Evolutionary conservation across 352 stramenopile species (phyloP).

Genomic region (Phytophthora brassicae): DNA sequence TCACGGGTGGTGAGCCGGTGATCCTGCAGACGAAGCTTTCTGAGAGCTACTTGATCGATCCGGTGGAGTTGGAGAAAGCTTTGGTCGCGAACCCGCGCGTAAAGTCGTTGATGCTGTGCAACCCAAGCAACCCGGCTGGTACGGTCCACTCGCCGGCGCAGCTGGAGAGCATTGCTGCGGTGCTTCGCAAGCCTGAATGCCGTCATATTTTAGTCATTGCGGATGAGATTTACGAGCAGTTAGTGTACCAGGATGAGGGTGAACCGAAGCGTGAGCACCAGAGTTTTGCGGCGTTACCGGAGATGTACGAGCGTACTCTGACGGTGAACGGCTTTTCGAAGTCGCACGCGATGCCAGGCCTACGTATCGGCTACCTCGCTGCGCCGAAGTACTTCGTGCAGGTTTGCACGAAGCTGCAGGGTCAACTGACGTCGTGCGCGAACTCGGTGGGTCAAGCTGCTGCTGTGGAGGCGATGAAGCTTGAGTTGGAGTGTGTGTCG

Average conservation of each 20-base stretch:
- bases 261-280: conserved; percentile 56
- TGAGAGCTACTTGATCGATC: conserved; percentile 92
- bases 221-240: conserved; percentile 97
- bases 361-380: conserved; percentile 93
- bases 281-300: conserved; percentile 70
- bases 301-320: conserved; percentile 92
- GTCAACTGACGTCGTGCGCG: conserved; percentile 95
- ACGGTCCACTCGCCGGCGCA: conserved; percentile 69
- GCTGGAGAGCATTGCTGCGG: conserved; percentile 52
- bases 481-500: conserved; percentile 73
- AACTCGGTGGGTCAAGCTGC: conserved; percentile 92
- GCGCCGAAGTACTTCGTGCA: conserved; percentile 80
- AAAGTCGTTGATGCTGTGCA: conserved; percentile 95
- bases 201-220: conserved; percentile 86
- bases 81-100: conserved; percentile 70
- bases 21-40: conserved; percentile 91
- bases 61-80: conserved; percentile 68
- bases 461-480: conserved; percentile 86
- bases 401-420: conserved; percentile 92
- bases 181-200: conserved; percentile 62
- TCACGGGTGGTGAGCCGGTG: conserved; percentile 88
- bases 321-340: conserved; percentile 98
- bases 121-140: conserved; percentile 95
- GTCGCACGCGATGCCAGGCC: conserved; percentile 96
- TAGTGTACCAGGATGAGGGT: conserved; percentile 89